phyloP scores from a whole-genome alignment of 805 yeast species.

The Isabelozyma pseudorhagii region DNA sequence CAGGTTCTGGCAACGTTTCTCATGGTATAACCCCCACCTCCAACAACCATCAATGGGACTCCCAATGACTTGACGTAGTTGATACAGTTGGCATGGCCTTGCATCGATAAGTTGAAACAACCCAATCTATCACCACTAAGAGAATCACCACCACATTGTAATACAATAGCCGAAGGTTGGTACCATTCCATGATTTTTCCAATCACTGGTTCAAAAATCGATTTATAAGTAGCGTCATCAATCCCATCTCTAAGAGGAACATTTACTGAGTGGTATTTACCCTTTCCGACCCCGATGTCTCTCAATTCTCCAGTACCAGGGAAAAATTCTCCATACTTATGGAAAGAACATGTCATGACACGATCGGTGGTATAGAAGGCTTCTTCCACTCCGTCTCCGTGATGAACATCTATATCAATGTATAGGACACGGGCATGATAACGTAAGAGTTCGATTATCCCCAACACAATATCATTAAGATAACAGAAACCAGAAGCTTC shows the following conservation, averaged over 20 bases:
- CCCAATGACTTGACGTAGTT: constrained; percentile 81
- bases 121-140: constrained; percentile 94
- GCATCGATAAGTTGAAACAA: constrained; percentile 89
- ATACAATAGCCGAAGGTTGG: constrained; percentile 94
- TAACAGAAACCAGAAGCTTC: constrained; percentile 97
- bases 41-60: constrained; percentile 88
- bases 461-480: constrained; percentile 88
- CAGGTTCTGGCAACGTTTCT: constrained; percentile 94
- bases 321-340: constrained; percentile 94
- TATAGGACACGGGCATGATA: constrained; percentile 91
- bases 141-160: constrained; percentile 98
- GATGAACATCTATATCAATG: constrained; percentile 94
- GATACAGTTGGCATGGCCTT: constrained; percentile 95
- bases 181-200: constrained; percentile 75
- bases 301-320: constrained; percentile 96
- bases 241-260: constrained; percentile 95
- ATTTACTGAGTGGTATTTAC: constrained; percentile 84
- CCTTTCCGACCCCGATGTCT: constrained; percentile 88
- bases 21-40: constrained; percentile 99
- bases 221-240: constrained; percentile 82
- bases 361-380: constrained; percentile 94
- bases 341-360: constrained; percentile 95
- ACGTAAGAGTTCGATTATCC: constrained; percentile 79
- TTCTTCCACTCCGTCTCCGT: constrained; percentile 98
- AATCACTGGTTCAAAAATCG: constrained; percentile 87